phyloP scores from a whole-genome alignment of 2,329 filamentous ascomycete species.

The Ascochyta rabiei region DNA sequence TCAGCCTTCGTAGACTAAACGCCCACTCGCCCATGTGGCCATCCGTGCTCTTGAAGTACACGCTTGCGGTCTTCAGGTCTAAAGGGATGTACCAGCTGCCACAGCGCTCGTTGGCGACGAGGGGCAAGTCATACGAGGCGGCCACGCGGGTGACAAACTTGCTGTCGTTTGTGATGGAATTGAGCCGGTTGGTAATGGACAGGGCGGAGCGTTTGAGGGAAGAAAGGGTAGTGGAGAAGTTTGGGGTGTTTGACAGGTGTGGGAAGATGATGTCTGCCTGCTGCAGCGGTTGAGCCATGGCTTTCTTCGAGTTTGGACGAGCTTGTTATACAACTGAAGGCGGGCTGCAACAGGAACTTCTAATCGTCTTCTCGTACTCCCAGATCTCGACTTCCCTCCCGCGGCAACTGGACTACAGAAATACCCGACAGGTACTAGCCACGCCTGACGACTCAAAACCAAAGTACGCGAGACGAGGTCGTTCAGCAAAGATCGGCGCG shows the following conservation, averaged over 20 bases:
- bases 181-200: constrained; percentile 79
- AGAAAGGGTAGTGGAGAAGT: constrained; percentile 65
- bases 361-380: too few relatives aligned
- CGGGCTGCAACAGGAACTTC: too few relatives aligned
- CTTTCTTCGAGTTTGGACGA: background rate
- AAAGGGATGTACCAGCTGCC: constrained; percentile 92
- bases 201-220: constrained; percentile 78
- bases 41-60: constrained; percentile 98
- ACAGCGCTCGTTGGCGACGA: constrained; percentile 92
- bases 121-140: constrained; percentile 64
- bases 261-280: constrained; percentile 60
- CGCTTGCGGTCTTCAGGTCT: constrained; percentile 68
- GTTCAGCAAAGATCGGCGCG: too few relatives aligned
- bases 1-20: constrained; percentile 84
- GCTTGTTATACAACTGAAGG: too few relatives aligned
- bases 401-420: too few relatives aligned
- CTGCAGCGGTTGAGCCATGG: constrained; percentile 36
- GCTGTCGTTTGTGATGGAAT: constrained; percentile 78
- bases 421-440: too few relatives aligned
- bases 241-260: constrained; percentile 66
- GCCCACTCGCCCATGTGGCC: constrained; percentile 90
- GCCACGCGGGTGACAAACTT: constrained; percentile 71
- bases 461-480: too few relatives aligned
- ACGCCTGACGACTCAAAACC: too few relatives aligned
- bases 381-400: too few relatives aligned